These are phyloP conservation scores for Fraxinus platypoda DNA, from an alignment of 305 asterid species.

Conservation along the genomic window DNA sequence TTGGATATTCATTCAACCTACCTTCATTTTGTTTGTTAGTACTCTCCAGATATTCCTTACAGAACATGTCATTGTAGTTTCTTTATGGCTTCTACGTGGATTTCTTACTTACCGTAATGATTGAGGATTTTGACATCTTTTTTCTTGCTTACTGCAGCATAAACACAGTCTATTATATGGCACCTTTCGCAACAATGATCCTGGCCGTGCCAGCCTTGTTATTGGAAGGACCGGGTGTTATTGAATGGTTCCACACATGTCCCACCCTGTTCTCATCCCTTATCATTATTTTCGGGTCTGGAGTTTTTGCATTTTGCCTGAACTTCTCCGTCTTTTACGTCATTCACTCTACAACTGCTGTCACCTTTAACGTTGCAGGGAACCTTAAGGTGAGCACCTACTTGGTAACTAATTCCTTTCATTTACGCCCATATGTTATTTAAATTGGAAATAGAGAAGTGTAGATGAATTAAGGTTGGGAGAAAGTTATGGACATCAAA, in stretches of 20 bases:
- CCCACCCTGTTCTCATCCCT: slow-evolving; percentile 58
- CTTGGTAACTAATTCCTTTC: neutral
- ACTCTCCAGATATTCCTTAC: neutral
- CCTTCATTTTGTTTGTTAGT: neutral
- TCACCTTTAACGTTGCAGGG: slow-evolving; percentile 90
- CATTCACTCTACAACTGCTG: slow-evolving; percentile 90
- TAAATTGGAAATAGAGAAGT: neutral
- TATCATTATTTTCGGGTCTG: slow-evolving; percentile 68
- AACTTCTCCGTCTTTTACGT: slow-evolving; percentile 85
- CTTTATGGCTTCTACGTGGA: neutral
- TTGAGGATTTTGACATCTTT: neutral
- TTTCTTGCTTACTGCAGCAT: slow-evolving; percentile 45
- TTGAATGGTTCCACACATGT: slow-evolving; percentile 56
- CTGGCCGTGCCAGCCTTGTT: slow-evolving; percentile 63
- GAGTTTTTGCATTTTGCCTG: slow-evolving; percentile 76
- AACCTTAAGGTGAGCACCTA: slow-evolving; percentile 62
- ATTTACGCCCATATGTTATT: neutral
- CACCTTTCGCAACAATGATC: slow-evolving; percentile 88
- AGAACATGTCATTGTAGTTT: neutral
- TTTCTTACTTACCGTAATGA: neutral
- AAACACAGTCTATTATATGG: slow-evolving; percentile 92
- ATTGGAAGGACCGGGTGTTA: slow-evolving; percentile 70
- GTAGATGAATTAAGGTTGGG: neutral
- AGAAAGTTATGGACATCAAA: neutral
- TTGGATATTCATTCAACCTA: neutral